Evolutionary conservation across 495 filamentous ascomycete species (phyloP), one percentile per base, ranked within the genome.

Genomic region (Glutinoglossum americanum): DNA sequence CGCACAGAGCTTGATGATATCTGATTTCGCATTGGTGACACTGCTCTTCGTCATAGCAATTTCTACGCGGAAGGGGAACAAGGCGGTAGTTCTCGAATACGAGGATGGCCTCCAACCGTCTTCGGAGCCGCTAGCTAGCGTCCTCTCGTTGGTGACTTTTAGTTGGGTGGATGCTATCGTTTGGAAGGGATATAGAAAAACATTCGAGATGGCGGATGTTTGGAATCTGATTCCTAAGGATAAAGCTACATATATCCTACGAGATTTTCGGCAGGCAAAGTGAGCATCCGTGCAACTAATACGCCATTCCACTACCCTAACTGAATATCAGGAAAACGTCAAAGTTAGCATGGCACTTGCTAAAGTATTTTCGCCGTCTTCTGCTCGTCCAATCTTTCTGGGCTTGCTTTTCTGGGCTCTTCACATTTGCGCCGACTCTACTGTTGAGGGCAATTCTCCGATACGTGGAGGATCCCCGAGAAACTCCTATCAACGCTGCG

Each of bases 151-250:
- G 30, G 81, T 82, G 23, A 94, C 86, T 13, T 99, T 95, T 65
- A 68, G 77, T 11, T 99, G 93, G 93, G 76, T 97, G 33, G 89
- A 97, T 68, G 67, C 83, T 0, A 81, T 99, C 59, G 80, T 99
- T 51, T 84, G 81, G 79, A 79, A 86, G 62, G 93, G 92, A n/a
- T 99, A 87, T 69, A 81, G 76, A 62, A 85, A 92, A 63, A 80
- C 89, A 0, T 74, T 92, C 37, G 86, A 87, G 61, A 73, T 96
- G 23, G 66, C 79, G 23, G 81, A 89, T 65, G 85, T 99, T 21
- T 97, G 93, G 93, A 95, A 96, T 65, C 68, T 97, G 62, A 73
- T 84, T 15, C 77, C 87, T 21, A 86, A 81, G 60, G 89, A 97
- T 67, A 93, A 96, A 66, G 87, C 92, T 32, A 82, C 81, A 49